phyloP scores from a whole-genome alignment of 768 basidiomycete genomes.

The Leccinum incarnatum region DNA sequence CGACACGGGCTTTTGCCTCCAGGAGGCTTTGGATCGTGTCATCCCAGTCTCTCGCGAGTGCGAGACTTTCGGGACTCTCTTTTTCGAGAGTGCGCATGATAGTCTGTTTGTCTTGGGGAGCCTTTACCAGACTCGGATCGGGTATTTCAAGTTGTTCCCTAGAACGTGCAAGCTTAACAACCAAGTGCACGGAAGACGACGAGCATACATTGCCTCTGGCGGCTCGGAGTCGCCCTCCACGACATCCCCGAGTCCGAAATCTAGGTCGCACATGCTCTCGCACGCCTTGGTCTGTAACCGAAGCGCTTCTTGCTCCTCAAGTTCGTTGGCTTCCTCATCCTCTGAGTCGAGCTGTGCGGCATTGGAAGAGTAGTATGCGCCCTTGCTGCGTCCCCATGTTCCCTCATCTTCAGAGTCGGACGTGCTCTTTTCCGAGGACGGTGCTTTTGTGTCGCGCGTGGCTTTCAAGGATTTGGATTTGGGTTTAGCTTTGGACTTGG shows the following conservation, averaged over 20 bases:
- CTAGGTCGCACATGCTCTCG: constrained; percentile 68
- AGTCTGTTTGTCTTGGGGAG: constrained; percentile 56
- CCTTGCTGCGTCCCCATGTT: constrained; percentile 78
- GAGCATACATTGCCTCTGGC: constrained; percentile 29
- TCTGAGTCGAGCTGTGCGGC: constrained; percentile 77
- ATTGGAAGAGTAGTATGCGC: constrained; percentile 85
- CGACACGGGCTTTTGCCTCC: constrained; percentile 51
- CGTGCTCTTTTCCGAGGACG: constrained; percentile 1
- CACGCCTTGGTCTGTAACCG: constrained; percentile 74
- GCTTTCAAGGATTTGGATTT: constrained; percentile 12
- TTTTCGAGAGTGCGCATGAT: constrained; percentile 69
- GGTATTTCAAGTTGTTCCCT: constrained; percentile 17
- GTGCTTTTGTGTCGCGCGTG: constrained; percentile 14
- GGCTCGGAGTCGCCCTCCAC: constrained; percentile 36
- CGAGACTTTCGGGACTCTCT: constrained; percentile 73
- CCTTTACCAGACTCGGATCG: constrained; percentile 11
- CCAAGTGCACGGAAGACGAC: not conserved
- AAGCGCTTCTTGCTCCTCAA: constrained; percentile 86
- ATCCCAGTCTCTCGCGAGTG: constrained; percentile 82
- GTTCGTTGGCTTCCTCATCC: constrained; percentile 83
- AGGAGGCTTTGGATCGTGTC: constrained; percentile 57
- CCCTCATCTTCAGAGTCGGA: constrained; percentile 40
- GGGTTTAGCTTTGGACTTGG: constrained; percentile 9
- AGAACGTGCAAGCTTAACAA: constrained; percentile 8
- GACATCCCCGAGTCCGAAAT: constrained; percentile 78